Base-by-base conservation (phyloP, 208 protist species). In the Trypanosoma grayi region DNA sequence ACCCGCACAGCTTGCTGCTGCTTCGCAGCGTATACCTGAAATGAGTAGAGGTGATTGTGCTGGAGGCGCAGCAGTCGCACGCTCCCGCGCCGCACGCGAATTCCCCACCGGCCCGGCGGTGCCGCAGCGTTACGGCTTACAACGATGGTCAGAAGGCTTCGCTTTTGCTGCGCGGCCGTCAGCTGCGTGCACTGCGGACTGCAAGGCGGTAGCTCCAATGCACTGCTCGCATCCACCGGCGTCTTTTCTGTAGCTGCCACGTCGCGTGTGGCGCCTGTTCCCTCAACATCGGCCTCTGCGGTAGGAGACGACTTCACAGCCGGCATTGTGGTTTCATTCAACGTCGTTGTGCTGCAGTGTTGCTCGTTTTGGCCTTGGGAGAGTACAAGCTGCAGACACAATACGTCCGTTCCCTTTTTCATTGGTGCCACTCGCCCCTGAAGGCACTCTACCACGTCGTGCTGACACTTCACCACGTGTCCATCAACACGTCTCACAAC, bases 21-120 rank as follows among this genome's bases (percentile, higher is more conserved):
- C 59, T 87, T 90, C 36, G 62, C 51, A 4, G 81, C 75, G 39
- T 81, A 93, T 10, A 93, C 87, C 54, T 88, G 75, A 67, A 90
- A 90, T 30, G 66, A 66, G 52, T 87, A 93, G 33, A 61, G 28
- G 11, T 68, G 39, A 68, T 90, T 80, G 50, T 80, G 58, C 34
- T 86, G 77, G 7, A 93, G 24, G 13, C 59, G 54, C 39, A 77
- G 74, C 16, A 93, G 60, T 10, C 83, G 79, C 9, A 66, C 34
- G 25, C 78, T 87, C 18, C 75, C 75, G 24, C 54, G 66, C 69
- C 86, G 77, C 51, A 93, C 67, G 16, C 78, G 74, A 40, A 93
- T 47, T n/a, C 87, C 87, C 87, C 87, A 93, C 53, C 68, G 66
- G 18, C 70, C 66, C 48, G 44, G 41, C 20, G 70, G 66, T 7